phyloP scores from a whole-genome alignment of 1,284 basidiomycete genomes.

The Sanghuangporus weigelae region DNA sequence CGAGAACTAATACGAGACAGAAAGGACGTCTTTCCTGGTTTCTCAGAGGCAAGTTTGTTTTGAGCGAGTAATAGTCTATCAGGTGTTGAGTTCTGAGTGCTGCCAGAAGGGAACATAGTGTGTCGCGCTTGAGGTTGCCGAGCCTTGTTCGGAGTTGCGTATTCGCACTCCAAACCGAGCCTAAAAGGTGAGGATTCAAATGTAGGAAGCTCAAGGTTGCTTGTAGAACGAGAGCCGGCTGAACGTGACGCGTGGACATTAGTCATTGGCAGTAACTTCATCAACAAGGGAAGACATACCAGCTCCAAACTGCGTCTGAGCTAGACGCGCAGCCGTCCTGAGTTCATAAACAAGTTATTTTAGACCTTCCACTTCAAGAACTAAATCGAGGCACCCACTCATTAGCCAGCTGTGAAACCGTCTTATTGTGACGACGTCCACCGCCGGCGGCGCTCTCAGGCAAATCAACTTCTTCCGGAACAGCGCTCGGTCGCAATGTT shows the following conservation, averaged over 20 bases:
- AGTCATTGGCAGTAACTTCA: background rate
- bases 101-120: constrained; percentile 11
- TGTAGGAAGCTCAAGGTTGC: constrained; percentile 10
- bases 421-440: constrained; percentile 9
- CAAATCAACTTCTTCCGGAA: background rate
- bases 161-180: background rate
- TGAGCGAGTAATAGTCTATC: background rate
- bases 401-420: constrained; percentile 15
- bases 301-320: constrained; percentile 3
- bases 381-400: background rate
- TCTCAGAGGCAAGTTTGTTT: constrained; percentile 9
- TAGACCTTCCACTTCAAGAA: background rate
- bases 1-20: constrained; percentile 15
- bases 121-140: background rate
- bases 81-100: constrained; percentile 6
- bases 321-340: constrained; percentile 14
- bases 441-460: background rate
- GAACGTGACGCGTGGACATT: background rate
- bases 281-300: constrained; percentile 4
- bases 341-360: background rate
- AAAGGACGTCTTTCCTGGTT: constrained; percentile 13
- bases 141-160: constrained; percentile 10
- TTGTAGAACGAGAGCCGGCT: constrained; percentile 11
- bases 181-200: background rate
- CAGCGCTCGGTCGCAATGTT: background rate